Conservation (phyloP, 2,329 filamentous ascomycete genomes). For the Cryphonectria japonica region DNA sequence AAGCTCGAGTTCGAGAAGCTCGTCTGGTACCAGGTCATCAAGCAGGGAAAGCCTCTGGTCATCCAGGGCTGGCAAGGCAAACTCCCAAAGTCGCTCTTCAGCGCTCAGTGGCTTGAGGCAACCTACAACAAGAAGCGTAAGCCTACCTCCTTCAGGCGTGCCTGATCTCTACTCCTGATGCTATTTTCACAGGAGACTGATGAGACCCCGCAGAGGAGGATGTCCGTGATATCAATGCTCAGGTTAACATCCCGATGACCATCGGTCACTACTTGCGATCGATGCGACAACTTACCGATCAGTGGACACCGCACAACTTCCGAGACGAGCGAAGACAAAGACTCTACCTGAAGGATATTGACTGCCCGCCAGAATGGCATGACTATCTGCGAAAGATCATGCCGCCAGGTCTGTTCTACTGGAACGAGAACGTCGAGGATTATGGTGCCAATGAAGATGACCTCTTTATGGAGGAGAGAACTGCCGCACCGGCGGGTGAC, state of each 20-base stretch:
- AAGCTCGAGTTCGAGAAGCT: slow-evolving; percentile 84
- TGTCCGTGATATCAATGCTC: slow-evolving; percentile 77
- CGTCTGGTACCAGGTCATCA: slow-evolving; percentile 79
- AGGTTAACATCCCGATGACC: slow-evolving; percentile 79
- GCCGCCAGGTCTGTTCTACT: slow-evolving; percentile 82
- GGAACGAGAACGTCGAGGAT: slow-evolving; percentile 75
- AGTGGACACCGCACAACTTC: slow-evolving; percentile 77
- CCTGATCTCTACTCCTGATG: neutral
- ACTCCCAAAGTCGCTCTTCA: slow-evolving; percentile 79
- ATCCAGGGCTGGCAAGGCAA: slow-evolving; percentile 84
- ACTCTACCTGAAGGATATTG: slow-evolving; percentile 95
- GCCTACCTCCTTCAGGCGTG: slow-evolving; percentile 34
- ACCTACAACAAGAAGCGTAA: slow-evolving; percentile 79
- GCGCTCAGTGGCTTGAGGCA: slow-evolving; percentile 75
- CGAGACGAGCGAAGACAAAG: slow-evolving; percentile 80
- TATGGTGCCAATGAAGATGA: slow-evolving; percentile 42
- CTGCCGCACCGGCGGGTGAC: slow-evolving; percentile 77
- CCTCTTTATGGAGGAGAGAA: slow-evolving; percentile 51
- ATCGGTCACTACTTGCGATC: slow-evolving; percentile 89
- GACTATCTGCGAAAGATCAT: slow-evolving; percentile 77
- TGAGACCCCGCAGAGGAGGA: slow-evolving; percentile 66
- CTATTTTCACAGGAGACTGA: slow-evolving; percentile 31
- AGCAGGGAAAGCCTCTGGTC: slow-evolving; percentile 84
- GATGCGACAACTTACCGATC: slow-evolving; percentile 80
- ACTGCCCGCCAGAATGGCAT: slow-evolving; percentile 87